Percentiles rank a stretch among this genome's conserved stretches.
Evolutionary conservation across 1,284 basidiomycete genomes (phyloP).

Genomic region (Leucoagaricus sp.): DNA sequence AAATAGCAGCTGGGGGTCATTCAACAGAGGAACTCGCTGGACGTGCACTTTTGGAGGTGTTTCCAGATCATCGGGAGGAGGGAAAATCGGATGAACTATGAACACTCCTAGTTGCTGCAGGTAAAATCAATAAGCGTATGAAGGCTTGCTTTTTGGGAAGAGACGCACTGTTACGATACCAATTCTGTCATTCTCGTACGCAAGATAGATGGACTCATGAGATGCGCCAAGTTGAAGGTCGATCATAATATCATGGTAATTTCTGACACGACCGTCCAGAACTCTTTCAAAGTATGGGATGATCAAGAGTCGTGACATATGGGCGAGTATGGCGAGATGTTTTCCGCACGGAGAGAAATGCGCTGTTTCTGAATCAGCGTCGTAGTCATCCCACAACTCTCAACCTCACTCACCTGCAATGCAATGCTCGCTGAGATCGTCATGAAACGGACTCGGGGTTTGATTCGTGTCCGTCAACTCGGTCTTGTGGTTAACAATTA

Average conservation of each 20-base stretch:
- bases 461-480: not conserved
- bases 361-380: conserved; percentile 35
- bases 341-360: conserved; percentile 61
- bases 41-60: conserved; percentile 11
- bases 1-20: conserved; percentile 33
- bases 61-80: conserved; percentile 18
- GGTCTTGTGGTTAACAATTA: conserved; percentile 2
- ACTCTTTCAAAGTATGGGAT: conserved; percentile 55
- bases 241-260: conserved; percentile 38
- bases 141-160: not conserved
- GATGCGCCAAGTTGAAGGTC: conserved; percentile 43
- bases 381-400: not conserved
- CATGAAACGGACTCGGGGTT: not conserved
- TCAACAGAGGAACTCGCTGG: conserved; percentile 30
- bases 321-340: conserved; percentile 51
- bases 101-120: conserved; percentile 51
- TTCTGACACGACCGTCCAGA: conserved; percentile 24
- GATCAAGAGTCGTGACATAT: conserved; percentile 47
- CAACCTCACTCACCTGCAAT: conserved; percentile 29
- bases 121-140: not conserved
- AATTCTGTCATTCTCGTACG: conserved; percentile 51
- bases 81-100: conserved; percentile 35
- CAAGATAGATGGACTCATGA: conserved; percentile 47
- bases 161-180: conserved; percentile 51
- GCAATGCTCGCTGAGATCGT: conserved; percentile 26